phyloP scores from a whole-genome alignment of 768 basidiomycete genomes.

The Leccinum fibrillosum region DNA sequence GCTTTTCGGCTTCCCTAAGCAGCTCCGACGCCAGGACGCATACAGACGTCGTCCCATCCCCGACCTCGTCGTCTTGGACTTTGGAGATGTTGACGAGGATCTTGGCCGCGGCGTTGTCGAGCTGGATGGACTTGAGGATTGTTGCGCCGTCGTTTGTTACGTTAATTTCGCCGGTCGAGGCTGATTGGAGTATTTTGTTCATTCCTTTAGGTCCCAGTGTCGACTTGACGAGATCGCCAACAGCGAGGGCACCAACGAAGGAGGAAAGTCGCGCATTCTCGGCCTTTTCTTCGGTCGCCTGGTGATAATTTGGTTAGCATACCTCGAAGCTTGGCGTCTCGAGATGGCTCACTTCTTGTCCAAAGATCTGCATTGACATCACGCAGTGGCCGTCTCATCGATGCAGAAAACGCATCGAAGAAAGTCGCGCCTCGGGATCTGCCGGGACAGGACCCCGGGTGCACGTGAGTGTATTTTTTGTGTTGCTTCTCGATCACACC shows the following conservation, averaged over 20 bases:
- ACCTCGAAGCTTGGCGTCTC: not conserved
- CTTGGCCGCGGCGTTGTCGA: conserved; percentile 98
- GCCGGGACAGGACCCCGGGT: not conserved
- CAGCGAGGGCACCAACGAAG: conserved; percentile 94
- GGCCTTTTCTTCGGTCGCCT: conserved; percentile 93
- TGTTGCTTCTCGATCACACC: not conserved
- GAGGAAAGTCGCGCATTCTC: conserved; percentile 98
- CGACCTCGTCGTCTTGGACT: conserved; percentile 99
- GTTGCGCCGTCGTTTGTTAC: conserved; percentile 99
- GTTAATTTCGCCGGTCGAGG: conserved; percentile 84
- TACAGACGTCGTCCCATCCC: conserved; percentile 91
- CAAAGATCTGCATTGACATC: conserved; percentile 65
- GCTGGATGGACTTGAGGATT: conserved; percentile 93
- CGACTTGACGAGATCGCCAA: conserved; percentile 98
- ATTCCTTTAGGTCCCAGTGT: conserved; percentile 99
- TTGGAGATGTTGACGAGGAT: conserved; percentile 99
- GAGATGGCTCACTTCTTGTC: conserved; percentile 46
- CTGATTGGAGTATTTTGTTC: conserved; percentile 99
- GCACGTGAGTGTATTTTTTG: not conserved
- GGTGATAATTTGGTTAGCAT: conserved; percentile 6
- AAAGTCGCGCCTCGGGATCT: not conserved
- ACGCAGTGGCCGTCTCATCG: not conserved
- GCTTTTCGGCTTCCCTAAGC: conserved; percentile 90
- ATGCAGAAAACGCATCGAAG: not conserved
- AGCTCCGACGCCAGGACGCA: conserved; percentile 91